Percentiles rank a stretch among this genome's conserved stretches.
phyloP scores from a whole-genome alignment of 2,329 filamentous ascomycete genomes.

The Claviceps paspali region DNA sequence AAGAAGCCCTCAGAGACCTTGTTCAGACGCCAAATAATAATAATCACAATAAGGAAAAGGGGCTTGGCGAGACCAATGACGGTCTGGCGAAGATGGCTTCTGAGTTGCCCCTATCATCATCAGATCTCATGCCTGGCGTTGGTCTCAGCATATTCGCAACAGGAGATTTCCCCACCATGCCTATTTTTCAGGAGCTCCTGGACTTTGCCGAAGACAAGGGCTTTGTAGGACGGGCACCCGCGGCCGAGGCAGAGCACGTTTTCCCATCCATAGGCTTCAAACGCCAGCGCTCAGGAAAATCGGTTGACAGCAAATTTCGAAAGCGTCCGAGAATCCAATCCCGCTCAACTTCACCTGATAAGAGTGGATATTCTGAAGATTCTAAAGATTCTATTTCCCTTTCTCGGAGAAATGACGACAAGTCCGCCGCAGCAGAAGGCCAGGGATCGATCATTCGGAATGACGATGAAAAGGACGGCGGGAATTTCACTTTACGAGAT shows the following conservation, averaged over 20 bases:
- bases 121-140: constrained; percentile 18
- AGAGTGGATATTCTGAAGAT: neutral
- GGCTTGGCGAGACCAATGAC: neutral
- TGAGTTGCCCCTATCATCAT: neutral
- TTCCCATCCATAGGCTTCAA: neutral
- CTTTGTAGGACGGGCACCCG: constrained; percentile 11
- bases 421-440: neutral
- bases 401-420: neutral
- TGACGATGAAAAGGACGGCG: neutral
- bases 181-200: constrained; percentile 23
- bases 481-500: neutral
- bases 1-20: constrained; percentile 26
- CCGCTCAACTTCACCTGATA: constrained; percentile 1
- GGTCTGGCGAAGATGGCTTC: neutral
- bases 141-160: constrained; percentile 26
- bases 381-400: no score
- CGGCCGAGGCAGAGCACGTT: neutral
- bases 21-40: constrained; percentile 6
- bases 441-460: neutral
- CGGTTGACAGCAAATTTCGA: neutral
- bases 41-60: neutral
- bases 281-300: neutral
- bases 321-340: neutral
- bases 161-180: constrained; percentile 20
- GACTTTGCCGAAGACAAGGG: constrained; percentile 25